phyloP scores from a whole-genome alignment of 2,329 filamentous ascomycete species.

The Cadophora luteo-olivacea region DNA sequence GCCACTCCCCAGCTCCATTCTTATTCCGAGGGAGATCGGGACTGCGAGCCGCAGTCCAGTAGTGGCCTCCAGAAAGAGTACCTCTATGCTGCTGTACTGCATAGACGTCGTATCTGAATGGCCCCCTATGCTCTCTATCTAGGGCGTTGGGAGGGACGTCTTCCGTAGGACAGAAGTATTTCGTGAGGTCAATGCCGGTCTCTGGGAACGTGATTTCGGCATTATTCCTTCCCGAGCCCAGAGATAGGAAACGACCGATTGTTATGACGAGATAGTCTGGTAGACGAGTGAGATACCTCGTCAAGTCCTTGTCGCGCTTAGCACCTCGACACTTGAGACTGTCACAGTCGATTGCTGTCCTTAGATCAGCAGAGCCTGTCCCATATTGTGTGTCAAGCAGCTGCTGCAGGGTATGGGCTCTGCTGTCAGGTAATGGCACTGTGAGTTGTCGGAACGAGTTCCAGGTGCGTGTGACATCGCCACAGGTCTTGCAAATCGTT shows the following conservation, averaged over 20 bases:
- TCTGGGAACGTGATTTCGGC: constrained; percentile 19
- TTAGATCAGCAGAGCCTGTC: neutral
- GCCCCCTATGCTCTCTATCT: constrained; percentile 51
- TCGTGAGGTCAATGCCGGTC: constrained; percentile 46
- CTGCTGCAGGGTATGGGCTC: neutral
- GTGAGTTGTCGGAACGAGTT: constrained; percentile 1
- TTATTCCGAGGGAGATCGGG: constrained; percentile 28
- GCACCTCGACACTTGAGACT: constrained; percentile 15
- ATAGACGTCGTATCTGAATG: constrained; percentile 84
- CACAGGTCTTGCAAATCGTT: constrained; percentile 6
- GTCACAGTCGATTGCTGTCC: constrained; percentile 8
- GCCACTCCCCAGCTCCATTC: constrained; percentile 28
- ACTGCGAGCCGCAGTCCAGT: constrained; percentile 32
- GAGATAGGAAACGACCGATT: constrained; percentile 22
- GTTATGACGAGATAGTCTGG: constrained; percentile 27
- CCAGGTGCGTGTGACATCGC: neutral
- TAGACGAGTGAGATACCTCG: constrained; percentile 21
- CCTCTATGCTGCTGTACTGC: constrained; percentile 65
- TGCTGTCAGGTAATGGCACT: neutral
- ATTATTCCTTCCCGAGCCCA: constrained; percentile 1
- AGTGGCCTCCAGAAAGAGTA: constrained; percentile 36
- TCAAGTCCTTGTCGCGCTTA: constrained; percentile 13
- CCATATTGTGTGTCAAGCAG: neutral
- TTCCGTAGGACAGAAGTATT: constrained; percentile 50
- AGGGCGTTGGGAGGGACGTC: constrained; percentile 42